Conservation (phyloP, 306 rosid genomes). For the Prunus salicina region DNA sequence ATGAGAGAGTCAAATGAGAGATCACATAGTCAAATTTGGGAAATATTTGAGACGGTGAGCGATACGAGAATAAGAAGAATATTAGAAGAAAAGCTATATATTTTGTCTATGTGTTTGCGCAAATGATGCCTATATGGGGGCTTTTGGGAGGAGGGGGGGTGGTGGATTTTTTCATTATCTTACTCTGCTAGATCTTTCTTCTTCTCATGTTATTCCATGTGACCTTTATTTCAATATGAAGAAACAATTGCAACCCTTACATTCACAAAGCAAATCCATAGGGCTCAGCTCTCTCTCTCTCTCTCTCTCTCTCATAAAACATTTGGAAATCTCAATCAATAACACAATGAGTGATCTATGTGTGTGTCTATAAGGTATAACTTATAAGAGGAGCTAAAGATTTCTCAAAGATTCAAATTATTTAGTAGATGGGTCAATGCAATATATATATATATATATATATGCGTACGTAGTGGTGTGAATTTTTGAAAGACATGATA, state of each 20-base stretch:
- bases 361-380: no score
- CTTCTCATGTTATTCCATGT: conserved; percentile 41
- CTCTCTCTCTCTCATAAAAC: no score
- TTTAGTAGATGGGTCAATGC: no score
- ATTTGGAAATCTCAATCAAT: no score
- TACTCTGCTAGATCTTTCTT: not conserved
- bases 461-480: no score
- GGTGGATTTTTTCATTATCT: no score
- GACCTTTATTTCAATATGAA: conserved; percentile 18
- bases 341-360: no score
- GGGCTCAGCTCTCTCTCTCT: no score
- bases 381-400: no score
- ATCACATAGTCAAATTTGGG: conserved; percentile 21
- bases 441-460: no score
- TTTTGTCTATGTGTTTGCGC: conserved; percentile 17
- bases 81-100: not conserved
- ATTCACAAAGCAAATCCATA: not conserved
- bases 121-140: conserved; percentile 14
- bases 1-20: conserved; percentile 7
- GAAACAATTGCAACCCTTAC: not conserved
- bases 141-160: not conserved
- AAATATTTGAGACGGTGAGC: not conserved
- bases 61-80: conserved; percentile 22
- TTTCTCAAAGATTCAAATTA: no score
- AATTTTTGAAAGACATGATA: no score